Base-by-base conservation (phyloP, 2,329 filamentous ascomycete genomes). In the Sphaerulina vaccinii region DNA sequence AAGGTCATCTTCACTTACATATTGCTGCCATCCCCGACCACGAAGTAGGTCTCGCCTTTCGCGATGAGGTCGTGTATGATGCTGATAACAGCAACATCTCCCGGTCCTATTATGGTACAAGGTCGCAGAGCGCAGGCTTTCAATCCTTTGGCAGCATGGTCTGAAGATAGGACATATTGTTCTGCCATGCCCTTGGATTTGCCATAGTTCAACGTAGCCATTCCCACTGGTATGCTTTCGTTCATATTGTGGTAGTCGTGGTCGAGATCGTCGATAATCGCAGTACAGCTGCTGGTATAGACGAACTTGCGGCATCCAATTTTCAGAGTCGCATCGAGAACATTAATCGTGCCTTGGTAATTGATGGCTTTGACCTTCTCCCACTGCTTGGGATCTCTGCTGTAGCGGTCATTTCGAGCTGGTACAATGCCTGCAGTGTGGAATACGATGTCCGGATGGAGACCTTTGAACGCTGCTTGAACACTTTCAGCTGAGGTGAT, bases 181-280 rank as follows among this genome's bases (percentile, higher is more conserved):
- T 97, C 92, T 41, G 91, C 92, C 55, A 86, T 51, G 60, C 87
- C 88, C 82, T 96, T 97, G 11, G 90, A 95, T 73, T 91, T 85
- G 23, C 90, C 90, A 72, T 97, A 97, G 71, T 91, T 85, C 60
- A 83, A 73, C 54, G 80, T 79, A 24, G 88, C 88, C 40, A 83
- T 79, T 46, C 93, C 84, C 43, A 87, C 79, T 22, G 89, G 89
- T 79, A 87, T 76, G 7, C 38, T 55, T 77, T 97, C 92, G 70
- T 91, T 86, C 59, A 89, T 90, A 69, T 96, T 91, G 69, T 84
- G 80, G 68, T 95, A 80, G 68, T 96, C 88, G 55, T 75, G 81
- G 55, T 79, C 76, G 22, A 75, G 49, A 62, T 91, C 91, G 72
- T 97, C 90, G 67, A 88, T 86, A 58, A 96, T 78, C 56, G 96